phyloP scores from a whole-genome alignment of 768 basidiomycete genomes.

The Asterophora parasitica region DNA sequence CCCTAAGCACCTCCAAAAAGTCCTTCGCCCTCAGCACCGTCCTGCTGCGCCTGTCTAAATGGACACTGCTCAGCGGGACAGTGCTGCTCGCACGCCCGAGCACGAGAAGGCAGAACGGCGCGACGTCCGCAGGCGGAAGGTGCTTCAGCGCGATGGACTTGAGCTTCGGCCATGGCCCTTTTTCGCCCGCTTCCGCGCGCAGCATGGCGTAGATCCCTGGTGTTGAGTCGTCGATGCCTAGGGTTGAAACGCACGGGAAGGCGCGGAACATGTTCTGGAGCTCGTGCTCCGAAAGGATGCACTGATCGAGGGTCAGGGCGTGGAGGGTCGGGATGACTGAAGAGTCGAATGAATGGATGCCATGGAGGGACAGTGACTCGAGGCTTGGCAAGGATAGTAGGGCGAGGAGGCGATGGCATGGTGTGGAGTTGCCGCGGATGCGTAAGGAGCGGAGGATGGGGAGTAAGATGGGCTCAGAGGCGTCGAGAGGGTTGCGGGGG shows the following conservation, averaged over 20 bases:
- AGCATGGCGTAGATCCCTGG: conserved; percentile 28
- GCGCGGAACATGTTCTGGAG: conserved; percentile 27
- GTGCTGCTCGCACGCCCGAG: conserved; percentile 18
- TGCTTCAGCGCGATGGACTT: conserved; percentile 28
- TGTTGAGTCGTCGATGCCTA: conserved; percentile 31
- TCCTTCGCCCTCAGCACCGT: conserved; percentile 27
- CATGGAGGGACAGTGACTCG: conserved; percentile 30
- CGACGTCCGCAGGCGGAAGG: conserved; percentile 27
- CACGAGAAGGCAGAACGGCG: conserved; percentile 27
- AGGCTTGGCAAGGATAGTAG: conserved; percentile 32
- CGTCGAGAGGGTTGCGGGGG: conserved; percentile 27
- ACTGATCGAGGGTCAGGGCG: conserved; percentile 29
- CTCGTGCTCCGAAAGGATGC: conserved; percentile 28
- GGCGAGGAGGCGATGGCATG: conserved; percentile 30
- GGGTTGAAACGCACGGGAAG: conserved; percentile 29
- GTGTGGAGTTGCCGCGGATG: conserved; percentile 31
- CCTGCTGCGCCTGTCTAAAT: conserved; percentile 35
- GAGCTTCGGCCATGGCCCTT: conserved; percentile 31
- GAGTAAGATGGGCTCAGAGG: conserved; percentile 26
- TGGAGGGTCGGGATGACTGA: conserved; percentile 28
- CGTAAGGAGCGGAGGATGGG: conserved; percentile 36
- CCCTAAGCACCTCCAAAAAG: conserved; percentile 24
- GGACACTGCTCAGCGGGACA: conserved; percentile 19
- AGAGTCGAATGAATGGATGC: conserved; percentile 31
- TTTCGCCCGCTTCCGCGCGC: conserved; percentile 10